These are phyloP conservation scores for Cladosporium velox DNA, from an alignment of 2,329 filamentous ascomycete genomes.

Conservation along the genomic window DNA sequence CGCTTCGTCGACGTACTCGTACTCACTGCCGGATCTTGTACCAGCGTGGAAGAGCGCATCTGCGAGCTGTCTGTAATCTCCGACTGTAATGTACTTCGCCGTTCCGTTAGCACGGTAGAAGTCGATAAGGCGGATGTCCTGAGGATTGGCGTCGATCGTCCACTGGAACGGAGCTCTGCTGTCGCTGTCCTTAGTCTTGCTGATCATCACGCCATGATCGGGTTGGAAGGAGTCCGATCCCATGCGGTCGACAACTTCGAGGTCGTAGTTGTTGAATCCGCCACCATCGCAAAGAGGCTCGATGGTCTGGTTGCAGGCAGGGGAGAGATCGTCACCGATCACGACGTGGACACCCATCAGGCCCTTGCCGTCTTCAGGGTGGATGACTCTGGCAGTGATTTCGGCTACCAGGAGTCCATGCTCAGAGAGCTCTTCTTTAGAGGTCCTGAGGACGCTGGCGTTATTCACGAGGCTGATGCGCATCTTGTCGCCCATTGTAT, in stretches of 20 bases:
- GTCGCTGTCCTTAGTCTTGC: slow-evolving; percentile 54
- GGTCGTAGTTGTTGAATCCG: slow-evolving; percentile 53
- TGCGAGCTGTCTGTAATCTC: slow-evolving; percentile 56
- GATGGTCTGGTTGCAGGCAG: slow-evolving; percentile 45
- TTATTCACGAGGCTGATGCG: slow-evolving; percentile 52
- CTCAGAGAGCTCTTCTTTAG: slow-evolving; percentile 44
- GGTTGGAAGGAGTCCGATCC: slow-evolving; percentile 56
- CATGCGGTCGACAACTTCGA: slow-evolving; percentile 58
- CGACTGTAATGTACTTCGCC: slow-evolving; percentile 50
- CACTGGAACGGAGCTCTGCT: slow-evolving; percentile 53
- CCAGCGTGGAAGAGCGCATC: slow-evolving; percentile 59
- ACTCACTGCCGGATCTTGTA: slow-evolving; percentile 54
- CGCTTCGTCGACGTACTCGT: slow-evolving; percentile 50
- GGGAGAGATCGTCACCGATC: slow-evolving; percentile 50
- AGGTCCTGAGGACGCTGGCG: slow-evolving; percentile 49
- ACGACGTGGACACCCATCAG: slow-evolving; percentile 53
- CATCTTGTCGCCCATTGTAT: slow-evolving; percentile 57
- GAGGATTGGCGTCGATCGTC: slow-evolving; percentile 57
- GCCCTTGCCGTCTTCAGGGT: slow-evolving; percentile 36
- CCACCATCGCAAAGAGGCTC: slow-evolving; percentile 56
- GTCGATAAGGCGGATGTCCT: slow-evolving; percentile 55
- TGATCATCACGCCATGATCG: slow-evolving; percentile 56
- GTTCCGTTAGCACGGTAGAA: slow-evolving; percentile 54
- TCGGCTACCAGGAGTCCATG: slow-evolving; percentile 47
- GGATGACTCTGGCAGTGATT: slow-evolving; percentile 51